Evolutionary conservation across 352 stramenopile genomes (phyloP), one percentile per base, ranked within the genome.

Genomic region (Pythium biforme): DNA sequence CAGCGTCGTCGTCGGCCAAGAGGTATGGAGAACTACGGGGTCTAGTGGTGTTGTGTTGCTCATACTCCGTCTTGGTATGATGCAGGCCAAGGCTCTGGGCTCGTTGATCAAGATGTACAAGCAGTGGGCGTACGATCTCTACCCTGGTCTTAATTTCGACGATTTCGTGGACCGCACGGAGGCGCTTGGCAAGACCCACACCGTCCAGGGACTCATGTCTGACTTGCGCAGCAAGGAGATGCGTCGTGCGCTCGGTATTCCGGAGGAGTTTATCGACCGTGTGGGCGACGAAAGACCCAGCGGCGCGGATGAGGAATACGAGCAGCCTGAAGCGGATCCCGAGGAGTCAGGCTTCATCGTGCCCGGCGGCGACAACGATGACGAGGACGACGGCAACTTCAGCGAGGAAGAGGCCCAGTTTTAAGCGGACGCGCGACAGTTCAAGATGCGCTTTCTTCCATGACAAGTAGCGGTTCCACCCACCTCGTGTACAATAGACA

Each of bases 91-190:
- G 49, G 82, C 85, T 33, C 59, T 94, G 43, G 70, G 63, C 22
- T 83, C 75, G 31, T 64, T 94, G 43, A 67, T 94, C 12, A 81
- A 81, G 46, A 88, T 88, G 79, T 94, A 94, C 75, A 91, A 89
- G 55, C 81, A 94, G 55, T 94, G 85, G 85, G 85, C 85, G 14
- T 94, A 86, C 61, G 85, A 92, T 47, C 69, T 94, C 37, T 92
- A 89, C 54, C 83, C 85, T 19, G 82, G 81, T 0, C 73, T 92
- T n/a, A 84, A 90, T 46, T 88, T 94, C 64, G 85, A 92, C 34
- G 83, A 94, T 62, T 90, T 94, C 55, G 63, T 90, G 25, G 83
- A 90, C 11, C 71, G 83, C 14, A 65, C 81, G 6, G 83, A 92
- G 60, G 60, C 58, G 22, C 48, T 93, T 11, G 77, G 79, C 19